Evolutionary conservation across 306 rosid genomes (phyloP).

Genomic region (Canavalia gladiata): DNA sequence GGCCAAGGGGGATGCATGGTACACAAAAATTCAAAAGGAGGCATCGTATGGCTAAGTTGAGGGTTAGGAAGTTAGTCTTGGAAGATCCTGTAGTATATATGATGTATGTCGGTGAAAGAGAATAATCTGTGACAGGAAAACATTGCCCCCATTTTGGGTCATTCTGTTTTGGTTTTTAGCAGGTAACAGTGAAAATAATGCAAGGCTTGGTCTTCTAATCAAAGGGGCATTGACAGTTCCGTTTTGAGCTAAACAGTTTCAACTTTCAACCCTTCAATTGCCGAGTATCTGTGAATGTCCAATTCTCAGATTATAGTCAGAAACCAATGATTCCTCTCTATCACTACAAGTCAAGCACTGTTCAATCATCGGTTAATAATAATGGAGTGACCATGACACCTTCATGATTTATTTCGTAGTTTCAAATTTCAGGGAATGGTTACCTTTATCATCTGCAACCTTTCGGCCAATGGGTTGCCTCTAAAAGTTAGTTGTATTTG

Average conservation of each 20-base stretch:
- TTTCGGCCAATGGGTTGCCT: not conserved
- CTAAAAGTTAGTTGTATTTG: slow-evolving; percentile 14
- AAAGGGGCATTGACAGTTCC: slow-evolving; percentile 7
- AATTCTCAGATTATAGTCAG: not conserved
- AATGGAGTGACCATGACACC: not conserved
- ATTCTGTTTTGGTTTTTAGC: slow-evolving; percentile 14
- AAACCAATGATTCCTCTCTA: not conserved
- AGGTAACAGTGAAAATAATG: slow-evolving; percentile 1
- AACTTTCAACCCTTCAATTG: not conserved
- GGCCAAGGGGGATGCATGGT: slow-evolving; percentile 34
- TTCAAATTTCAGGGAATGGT: not conserved
- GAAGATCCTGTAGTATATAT: not conserved
- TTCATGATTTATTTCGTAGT: not conserved
- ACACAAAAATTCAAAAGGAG: slow-evolving; percentile 32
- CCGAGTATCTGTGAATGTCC: not conserved
- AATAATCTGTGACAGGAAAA: not conserved
- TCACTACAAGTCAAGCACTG: not conserved
- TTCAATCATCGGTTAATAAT: not conserved
- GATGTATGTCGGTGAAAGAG: slow-evolving; percentile 21
- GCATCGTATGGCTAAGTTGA: not conserved
- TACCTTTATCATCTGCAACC: slow-evolving; percentile 26
- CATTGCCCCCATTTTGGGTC: not conserved
- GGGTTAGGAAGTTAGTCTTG: not conserved
- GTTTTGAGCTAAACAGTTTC: not conserved
- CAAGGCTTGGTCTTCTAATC: not conserved